Evolutionary conservation across 1,284 basidiomycete genomes (phyloP), one percentile per base, ranked within the genome.

Genomic region (Austroboletus novae-zelandiae): DNA sequence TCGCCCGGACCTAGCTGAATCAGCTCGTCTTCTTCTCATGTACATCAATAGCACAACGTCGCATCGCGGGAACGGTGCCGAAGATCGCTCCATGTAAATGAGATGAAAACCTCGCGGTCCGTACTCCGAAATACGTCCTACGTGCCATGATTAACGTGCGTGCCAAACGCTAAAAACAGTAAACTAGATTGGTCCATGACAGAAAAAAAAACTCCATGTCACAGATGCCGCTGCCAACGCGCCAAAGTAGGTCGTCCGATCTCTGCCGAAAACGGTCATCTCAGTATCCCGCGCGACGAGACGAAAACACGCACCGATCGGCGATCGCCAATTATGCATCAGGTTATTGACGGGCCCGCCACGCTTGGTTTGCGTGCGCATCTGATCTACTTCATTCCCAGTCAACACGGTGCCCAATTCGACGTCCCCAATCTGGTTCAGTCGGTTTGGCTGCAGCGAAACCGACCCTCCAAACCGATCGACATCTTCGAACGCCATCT

Each of bases 321-420:
- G 79, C 15, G 77, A 79, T 35, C 69, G 75, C 64, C 76, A 81
- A 48, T 75, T 72, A 50, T 74, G 66, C 23, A 81, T 69, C 57
- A 77, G 58, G 40, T 68, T 70, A 48, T 75, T 75, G 47, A 80
- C 60, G 18, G 10, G 39, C 40, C 60, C 61, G n/a, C 53, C 45
- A 27, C 64, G 55, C 31, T 9, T 40, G 29, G 45, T 42, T 52
- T 71, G 72, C 49, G 68, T 72, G 42, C 64, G 62, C 6, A 69
- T 67, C 14, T 74, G 41, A 50, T 74, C 74, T 14, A 58, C 61
- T 55, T 74, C 73, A 18, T 68, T 68, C 29, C 70, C 56, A 4
- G 41, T 49, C 48, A 61, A 29, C 44, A 61, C 52, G 11, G 39
- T 61, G 51, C 50, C 75, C 56, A 41, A 59, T 65, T 55, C 72